Evolutionary conservation across 495 filamentous ascomycete species (phyloP).

Genomic region (Geopyxis carbonaria): DNA sequence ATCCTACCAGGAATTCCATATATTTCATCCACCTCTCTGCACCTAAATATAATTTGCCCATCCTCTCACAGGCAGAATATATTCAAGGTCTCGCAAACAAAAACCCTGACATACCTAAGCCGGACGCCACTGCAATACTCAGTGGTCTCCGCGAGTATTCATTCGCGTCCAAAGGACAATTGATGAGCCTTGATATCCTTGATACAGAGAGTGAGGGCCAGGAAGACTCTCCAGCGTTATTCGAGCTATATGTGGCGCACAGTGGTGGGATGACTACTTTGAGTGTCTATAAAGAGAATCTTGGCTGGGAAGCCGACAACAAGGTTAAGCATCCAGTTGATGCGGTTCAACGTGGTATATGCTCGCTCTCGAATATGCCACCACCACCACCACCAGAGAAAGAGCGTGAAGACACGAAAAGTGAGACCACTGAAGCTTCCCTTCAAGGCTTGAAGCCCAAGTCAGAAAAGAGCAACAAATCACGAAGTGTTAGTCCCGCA

Average conservation of each 20-base stretch:
- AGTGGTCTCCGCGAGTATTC: constrained; percentile 90
- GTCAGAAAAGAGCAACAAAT: constrained; percentile 26
- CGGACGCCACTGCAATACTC: constrained; percentile 88
- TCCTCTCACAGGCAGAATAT: constrained; percentile 72
- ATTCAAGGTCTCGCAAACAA: constrained; percentile 57
- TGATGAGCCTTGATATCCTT: constrained; percentile 80
- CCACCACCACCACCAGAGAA: constrained; percentile 24
- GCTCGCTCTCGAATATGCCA: constrained; percentile 18
- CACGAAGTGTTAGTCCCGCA: constrained; percentile 12
- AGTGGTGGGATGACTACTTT: constrained; percentile 84
- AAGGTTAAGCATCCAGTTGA: constrained; percentile 62
- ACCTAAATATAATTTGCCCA: constrained; percentile 65
- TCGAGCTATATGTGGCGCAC: constrained; percentile 95
- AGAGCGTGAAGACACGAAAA: constrained; percentile 42
- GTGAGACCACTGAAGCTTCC: constrained; percentile 16
- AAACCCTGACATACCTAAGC: constrained; percentile 55
- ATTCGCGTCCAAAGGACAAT: constrained; percentile 67
- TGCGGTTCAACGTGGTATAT: constrained; percentile 43
- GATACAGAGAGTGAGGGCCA: constrained; percentile 43
- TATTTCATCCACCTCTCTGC: constrained; percentile 92
- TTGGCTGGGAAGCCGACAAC: constrained; percentile 77
- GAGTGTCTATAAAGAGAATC: constrained; percentile 64
- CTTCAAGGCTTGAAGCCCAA: constrained; percentile 9
- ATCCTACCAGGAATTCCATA: constrained; percentile 90
- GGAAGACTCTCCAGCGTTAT: constrained; percentile 36